These are phyloP conservation scores for Fulvia fulva DNA, from an alignment of 2,329 filamentous ascomycete genomes.

Conservation along the genomic window DNA sequence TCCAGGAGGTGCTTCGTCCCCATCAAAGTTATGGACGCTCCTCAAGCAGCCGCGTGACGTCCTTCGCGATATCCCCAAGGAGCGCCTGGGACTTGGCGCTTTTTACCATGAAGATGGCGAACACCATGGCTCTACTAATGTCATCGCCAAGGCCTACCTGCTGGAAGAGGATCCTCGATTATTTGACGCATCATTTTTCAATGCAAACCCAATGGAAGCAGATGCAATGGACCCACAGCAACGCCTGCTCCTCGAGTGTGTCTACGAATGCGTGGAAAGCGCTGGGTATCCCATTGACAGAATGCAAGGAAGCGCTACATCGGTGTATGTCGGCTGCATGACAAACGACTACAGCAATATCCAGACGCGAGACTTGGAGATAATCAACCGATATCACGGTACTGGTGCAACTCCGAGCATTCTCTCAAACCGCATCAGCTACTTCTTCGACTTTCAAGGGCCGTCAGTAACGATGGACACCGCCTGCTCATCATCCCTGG, in stretches of 20 bases:
- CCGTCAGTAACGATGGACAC: constrained; percentile 37
- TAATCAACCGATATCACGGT: constrained; percentile 20
- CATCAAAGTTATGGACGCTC: constrained; percentile 23
- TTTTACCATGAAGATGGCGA: constrained; percentile 24
- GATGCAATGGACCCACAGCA: constrained; percentile 30
- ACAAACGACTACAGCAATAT: constrained; percentile 24
- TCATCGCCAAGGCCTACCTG: constrained; percentile 19
- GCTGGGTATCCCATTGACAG: constrained; percentile 15
- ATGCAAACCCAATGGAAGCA: constrained; percentile 20
- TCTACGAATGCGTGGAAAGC: constrained; percentile 23
- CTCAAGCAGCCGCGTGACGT: constrained; percentile 15
- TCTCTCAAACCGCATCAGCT: constrained; percentile 24
- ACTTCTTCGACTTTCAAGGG: constrained; percentile 24
- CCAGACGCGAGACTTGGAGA: constrained; percentile 20
- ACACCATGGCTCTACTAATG: constrained; percentile 17
- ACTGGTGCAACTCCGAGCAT: constrained; percentile 21
- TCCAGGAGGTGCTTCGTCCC: constrained; percentile 19
- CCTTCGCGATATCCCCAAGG: constrained; percentile 16
- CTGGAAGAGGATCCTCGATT: constrained; percentile 22
- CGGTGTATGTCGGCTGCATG: constrained; percentile 24
- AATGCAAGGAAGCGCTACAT: constrained; percentile 17
- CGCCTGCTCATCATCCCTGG: constrained; percentile 44
- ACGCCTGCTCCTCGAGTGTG: constrained; percentile 23
- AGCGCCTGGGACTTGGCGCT: constrained; percentile 21
- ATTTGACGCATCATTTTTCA: constrained; percentile 28